Conservation (phyloP, 2,329 filamentous ascomycete species). For the Blastomyces parvus region DNA sequence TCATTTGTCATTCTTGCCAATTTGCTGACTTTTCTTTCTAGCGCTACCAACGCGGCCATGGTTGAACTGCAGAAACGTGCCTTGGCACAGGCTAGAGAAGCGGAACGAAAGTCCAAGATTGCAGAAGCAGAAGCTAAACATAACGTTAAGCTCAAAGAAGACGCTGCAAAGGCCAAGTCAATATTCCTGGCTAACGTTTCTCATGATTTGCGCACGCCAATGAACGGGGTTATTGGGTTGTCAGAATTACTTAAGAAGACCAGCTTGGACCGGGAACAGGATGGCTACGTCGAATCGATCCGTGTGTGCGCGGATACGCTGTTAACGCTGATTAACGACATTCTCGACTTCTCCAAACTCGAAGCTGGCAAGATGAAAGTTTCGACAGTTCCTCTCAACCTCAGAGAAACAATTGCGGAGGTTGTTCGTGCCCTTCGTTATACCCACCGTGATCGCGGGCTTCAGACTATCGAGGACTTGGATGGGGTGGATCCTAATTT, state of each 20-base stretch:
- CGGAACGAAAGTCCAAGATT: slow-evolving; percentile 55
- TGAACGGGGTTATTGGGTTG: slow-evolving; percentile 86
- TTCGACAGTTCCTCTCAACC: slow-evolving; percentile 72
- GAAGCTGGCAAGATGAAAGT: slow-evolving; percentile 82
- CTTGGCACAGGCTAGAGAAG: slow-evolving; percentile 51
- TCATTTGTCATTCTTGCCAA: not conserved
- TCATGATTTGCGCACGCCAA: slow-evolving; percentile 79
- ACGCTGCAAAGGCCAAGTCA: slow-evolving; percentile 67
- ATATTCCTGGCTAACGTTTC: slow-evolving; percentile 93
- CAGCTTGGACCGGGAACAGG: slow-evolving; percentile 47
- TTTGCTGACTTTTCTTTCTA: slow-evolving; percentile 12
- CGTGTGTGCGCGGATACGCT: slow-evolving; percentile 62
- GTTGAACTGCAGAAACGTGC: slow-evolving; percentile 56
- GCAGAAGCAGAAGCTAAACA: slow-evolving; percentile 55
- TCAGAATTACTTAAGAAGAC: slow-evolving; percentile 53
- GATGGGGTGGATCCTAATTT: slow-evolving; percentile 48
- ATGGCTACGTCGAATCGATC: slow-evolving; percentile 55
- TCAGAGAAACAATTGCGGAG: slow-evolving; percentile 58
- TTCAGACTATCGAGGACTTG: slow-evolving; percentile 56
- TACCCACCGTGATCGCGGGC: slow-evolving; percentile 51
- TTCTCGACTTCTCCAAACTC: slow-evolving; percentile 77
- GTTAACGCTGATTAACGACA: slow-evolving; percentile 83
- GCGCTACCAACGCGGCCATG: slow-evolving; percentile 56
- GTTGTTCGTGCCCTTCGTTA: slow-evolving; percentile 55
- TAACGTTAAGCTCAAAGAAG: slow-evolving; percentile 57